Evolutionary conservation across 768 basidiomycete genomes (phyloP).

Genomic region (Pulveroboletus frians): DNA sequence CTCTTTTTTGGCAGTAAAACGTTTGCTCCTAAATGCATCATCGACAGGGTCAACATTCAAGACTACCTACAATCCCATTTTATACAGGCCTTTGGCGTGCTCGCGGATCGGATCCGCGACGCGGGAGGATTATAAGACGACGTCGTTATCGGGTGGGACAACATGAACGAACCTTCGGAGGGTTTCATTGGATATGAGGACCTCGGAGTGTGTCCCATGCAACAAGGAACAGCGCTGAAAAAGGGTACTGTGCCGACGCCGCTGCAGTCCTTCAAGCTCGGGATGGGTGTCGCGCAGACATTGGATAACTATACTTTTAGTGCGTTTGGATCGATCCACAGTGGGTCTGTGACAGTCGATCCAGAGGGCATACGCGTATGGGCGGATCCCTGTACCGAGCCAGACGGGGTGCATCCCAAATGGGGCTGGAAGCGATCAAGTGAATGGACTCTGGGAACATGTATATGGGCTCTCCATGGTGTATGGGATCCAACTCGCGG

Average conservation of each 20-base stretch:
- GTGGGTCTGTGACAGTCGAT: slow-evolving; percentile 77
- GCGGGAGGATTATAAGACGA: slow-evolving; percentile 75
- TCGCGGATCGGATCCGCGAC: slow-evolving; percentile 73
- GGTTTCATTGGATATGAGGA: slow-evolving; percentile 67
- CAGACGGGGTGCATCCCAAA: slow-evolving; percentile 50
- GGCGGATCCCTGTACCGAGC: slow-evolving; percentile 52
- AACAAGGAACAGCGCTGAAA: slow-evolving; percentile 69
- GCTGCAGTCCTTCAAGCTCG: slow-evolving; percentile 75
- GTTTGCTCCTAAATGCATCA: slow-evolving; percentile 86
- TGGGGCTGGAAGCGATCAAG: slow-evolving; percentile 84
- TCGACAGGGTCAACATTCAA: slow-evolving; percentile 90
- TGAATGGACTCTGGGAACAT: slow-evolving; percentile 72
- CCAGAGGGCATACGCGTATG: slow-evolving; percentile 79
- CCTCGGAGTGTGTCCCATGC: slow-evolving; percentile 55
- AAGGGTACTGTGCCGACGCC: slow-evolving; percentile 88
- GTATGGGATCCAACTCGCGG: slow-evolving; percentile 79
- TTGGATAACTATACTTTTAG: slow-evolving; percentile 83
- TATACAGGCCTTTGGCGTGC: slow-evolving; percentile 65
- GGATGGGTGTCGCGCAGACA: slow-evolving; percentile 80
- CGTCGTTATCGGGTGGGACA: slow-evolving; percentile 96
- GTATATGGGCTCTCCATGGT: slow-evolving; percentile 84
- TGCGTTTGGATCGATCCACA: slow-evolving; percentile 65
- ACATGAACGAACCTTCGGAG: slow-evolving; percentile 90
- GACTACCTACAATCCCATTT: slow-evolving; percentile 79
- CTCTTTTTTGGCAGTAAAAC: slow-evolving; percentile 89